Evolutionary conservation across 805 yeast genomes (phyloP), one percentile per base, ranked within the genome.

Genomic region (Zygotorulaspora danielsina): DNA sequence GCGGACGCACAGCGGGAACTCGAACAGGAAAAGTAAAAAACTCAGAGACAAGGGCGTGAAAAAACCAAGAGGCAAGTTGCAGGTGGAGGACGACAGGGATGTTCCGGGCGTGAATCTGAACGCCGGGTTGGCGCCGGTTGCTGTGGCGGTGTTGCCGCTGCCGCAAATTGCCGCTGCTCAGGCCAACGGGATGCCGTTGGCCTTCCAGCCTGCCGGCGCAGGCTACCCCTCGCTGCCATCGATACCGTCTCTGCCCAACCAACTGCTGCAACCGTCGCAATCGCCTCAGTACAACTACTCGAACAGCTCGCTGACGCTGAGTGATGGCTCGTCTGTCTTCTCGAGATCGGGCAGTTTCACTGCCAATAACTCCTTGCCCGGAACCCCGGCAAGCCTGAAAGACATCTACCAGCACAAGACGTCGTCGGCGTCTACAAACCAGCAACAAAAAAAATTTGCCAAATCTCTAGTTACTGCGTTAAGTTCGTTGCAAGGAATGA

Each of bases 1-100:
- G 33, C 67, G 95, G 45, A 87, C 84, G 39, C 96, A 87, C 63
- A 72, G 76, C 15, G 79, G 77, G 50, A 81, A 78, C 25, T 66
- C 61, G 46, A 61, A 67, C 47, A 57, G 75, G 52, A 71, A 64
- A 56, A 61, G 62, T 38, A 65, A 58, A 55, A 72, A 61, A 50
- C 38, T 41, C 39, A 33, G 30, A 28, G 41, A 38, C 12, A 44
- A 32, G 20, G 36, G 47, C 21, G 37, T 44, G n/a, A 39, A 28
- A 19, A 44, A 39, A 11, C 43, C 43, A 4, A 20, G 36, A 19
- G 13, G 19, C 31, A 27, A 27, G 15, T 5, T 12, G 15, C 31
- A 15, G 12, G 12, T 17, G 15, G 30, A 34, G 5, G 38, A 34
- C 3, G 28, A 33, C 15, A 33, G 16, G 10, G 36, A 33, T 22